Percentiles rank a stretch among this genome's conserved stretches.
Conservation (phyloP, 129 eudicot species). For the Flaveria ramosissima region DNA sequence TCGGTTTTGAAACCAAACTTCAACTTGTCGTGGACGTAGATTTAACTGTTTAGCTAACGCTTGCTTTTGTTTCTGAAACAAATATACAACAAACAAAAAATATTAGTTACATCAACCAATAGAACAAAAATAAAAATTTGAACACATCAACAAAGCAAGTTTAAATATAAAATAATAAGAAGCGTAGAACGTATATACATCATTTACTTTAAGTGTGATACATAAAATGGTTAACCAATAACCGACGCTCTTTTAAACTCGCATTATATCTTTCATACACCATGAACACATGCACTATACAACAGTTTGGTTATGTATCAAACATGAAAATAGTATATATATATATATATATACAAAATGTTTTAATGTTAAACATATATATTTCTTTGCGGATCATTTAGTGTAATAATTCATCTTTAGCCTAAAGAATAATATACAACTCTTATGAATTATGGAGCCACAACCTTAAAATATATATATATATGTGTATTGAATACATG, state of each 20-base stretch:
- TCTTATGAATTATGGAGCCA: conserved; percentile 5
- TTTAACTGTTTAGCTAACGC: conserved; percentile 87
- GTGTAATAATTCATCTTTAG: conserved; percentile 9
- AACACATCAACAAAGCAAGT: too few relatives aligned
- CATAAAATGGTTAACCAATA: too few relatives aligned
- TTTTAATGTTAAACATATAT: not conserved
- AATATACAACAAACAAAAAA: not conserved
- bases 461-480: conserved; percentile 17
- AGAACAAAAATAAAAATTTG: too few relatives aligned
- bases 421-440: not conserved
- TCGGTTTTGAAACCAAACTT: conserved; percentile 98
- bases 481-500: conserved; percentile 5
- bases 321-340: too few relatives aligned
- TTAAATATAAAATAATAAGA: too few relatives aligned
- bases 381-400: not conserved
- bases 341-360: not conserved
- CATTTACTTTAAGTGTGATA: too few relatives aligned
- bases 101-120: not conserved
- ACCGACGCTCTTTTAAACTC: too few relatives aligned
- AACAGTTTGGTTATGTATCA: too few relatives aligned
- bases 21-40: conserved; percentile 97
- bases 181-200: too few relatives aligned
- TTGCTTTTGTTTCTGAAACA: conserved; percentile 78
- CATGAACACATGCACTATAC: too few relatives aligned
- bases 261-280: too few relatives aligned